These are phyloP conservation scores for Babesia bigemina DNA, from an alignment of 169 alveolate genomes.

Conservation along the genomic window DNA sequence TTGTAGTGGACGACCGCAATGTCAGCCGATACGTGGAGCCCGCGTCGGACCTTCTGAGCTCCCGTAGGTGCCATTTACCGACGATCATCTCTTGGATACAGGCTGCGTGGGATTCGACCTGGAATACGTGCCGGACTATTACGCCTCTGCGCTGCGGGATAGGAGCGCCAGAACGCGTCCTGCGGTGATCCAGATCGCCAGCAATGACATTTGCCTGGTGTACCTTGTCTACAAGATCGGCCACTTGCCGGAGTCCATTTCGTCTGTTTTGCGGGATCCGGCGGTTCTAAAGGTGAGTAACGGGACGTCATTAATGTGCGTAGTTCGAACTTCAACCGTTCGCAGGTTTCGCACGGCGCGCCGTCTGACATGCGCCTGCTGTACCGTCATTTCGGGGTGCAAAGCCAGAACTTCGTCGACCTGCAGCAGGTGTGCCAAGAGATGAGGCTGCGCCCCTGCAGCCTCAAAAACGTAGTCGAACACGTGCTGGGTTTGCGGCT, in stretches of 20 bases:
- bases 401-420: constrained; percentile 56
- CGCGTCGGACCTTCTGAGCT: constrained; percentile 11
- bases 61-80: constrained; percentile 28
- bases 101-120: constrained; percentile 58
- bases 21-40: constrained; percentile 7
- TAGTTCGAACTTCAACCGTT: not conserved
- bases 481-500: constrained; percentile 37
- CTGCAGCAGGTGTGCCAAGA: constrained; percentile 38
- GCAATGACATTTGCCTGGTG: constrained; percentile 50
- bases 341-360: constrained; percentile 69
- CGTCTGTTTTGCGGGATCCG: constrained; percentile 12
- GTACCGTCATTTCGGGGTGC: constrained; percentile 51
- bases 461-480: constrained; percentile 52
- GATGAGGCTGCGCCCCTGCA: constrained; percentile 43
- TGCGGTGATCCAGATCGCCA: constrained; percentile 56
- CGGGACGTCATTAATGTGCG: not conserved
- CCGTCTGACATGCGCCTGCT: constrained; percentile 69
- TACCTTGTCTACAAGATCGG: constrained; percentile 68
- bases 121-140: constrained; percentile 66
- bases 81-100: not conserved
- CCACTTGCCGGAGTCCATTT: constrained; percentile 50
- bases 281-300: constrained; percentile 49
- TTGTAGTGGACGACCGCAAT: constrained; percentile 39
- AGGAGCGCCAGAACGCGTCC: constrained; percentile 36
- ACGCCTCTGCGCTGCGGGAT: constrained; percentile 13